Base-by-base conservation (phyloP, 345 rosid species). In the Capsella bursapastoris region DNA sequence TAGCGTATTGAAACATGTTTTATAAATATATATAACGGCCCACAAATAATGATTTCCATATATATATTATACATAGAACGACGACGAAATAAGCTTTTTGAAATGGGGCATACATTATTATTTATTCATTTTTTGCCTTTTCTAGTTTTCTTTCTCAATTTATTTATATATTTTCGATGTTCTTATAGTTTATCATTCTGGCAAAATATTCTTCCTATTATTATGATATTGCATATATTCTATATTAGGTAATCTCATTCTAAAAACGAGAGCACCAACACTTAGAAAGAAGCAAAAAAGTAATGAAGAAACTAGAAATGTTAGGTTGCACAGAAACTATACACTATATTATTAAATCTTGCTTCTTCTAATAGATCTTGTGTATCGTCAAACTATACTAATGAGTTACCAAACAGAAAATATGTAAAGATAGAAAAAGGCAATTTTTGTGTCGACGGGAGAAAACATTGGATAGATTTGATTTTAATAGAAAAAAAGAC, bases 391-490 rank as follows among this genome's bases (percentile, higher is more conserved):
- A 35, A 8, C 25, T 8, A 18, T 12, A 0, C 40, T 41, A 13
- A 63, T 9, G 34, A 28, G 35, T 4, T 18, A 8, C 1, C 41
- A 48, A 18, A 59, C 3, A 8, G 29, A 38, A 45, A 41, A 5
- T 16, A n/a, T 15, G 53, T 63, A 31, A 73, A 45, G 10, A 31
- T 16, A 16, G 37, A 40, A 75, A 73, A 75, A 52, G 74, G 64
- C 27, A 43, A 2, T 40, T 40, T 22, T 13, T 60, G 49, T 60
- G 65, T 60, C 50, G 65, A 62, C 35, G 50, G 37, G 7, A 16
- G 16, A 12, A 29, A 53, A 64, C 68, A 71, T 71, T 28, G 76
- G 77, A 38, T 11, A 35, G 35, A n/a, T n/a, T n/a, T n/a, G n/a
- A n/a, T n/a, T n/a, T n/a, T n/a, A n/a, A n/a, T n/a, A n/a, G n/a